Evolutionary conservation across 1,284 basidiomycete species (phyloP).

Genomic region (Ustilago cynodontis): DNA sequence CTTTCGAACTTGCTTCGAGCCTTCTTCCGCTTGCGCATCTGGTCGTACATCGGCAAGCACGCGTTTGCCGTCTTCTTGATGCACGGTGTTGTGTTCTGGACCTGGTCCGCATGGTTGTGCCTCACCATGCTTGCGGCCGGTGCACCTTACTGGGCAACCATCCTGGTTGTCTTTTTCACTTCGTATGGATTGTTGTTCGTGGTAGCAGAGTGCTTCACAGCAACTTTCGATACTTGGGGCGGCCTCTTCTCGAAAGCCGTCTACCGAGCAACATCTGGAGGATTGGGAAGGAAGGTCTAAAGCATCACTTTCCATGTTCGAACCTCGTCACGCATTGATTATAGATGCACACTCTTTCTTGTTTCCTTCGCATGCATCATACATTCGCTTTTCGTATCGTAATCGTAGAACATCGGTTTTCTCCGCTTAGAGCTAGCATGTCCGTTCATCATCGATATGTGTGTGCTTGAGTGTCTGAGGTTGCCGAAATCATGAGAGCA

Average conservation of each 20-base stretch:
- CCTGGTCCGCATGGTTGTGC: conserved; percentile 60
- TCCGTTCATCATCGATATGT: background rate
- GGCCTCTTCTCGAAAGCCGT: conserved; percentile 57
- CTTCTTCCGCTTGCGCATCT: conserved; percentile 58
- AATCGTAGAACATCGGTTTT: conserved; percentile 4
- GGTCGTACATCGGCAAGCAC: conserved; percentile 58
- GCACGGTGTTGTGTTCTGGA: conserved; percentile 64
- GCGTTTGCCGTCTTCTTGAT: conserved; percentile 61
- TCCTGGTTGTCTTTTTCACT: conserved; percentile 56
- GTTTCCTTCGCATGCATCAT: background rate
- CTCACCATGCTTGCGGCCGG: conserved; percentile 46
- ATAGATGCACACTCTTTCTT: conserved; percentile 7
- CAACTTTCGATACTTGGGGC: conserved; percentile 62
- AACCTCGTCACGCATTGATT: background rate
- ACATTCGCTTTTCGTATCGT: background rate
- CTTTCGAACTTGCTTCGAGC: conserved; percentile 51
- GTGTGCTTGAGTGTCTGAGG: background rate
- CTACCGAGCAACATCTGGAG: conserved; percentile 57
- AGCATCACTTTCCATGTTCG: background rate
- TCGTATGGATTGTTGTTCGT: conserved; percentile 50
- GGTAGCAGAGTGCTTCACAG: conserved; percentile 57
- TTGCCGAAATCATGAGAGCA: background rate
- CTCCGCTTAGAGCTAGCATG: background rate
- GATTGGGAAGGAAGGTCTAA: conserved; percentile 45
- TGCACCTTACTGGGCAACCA: conserved; percentile 61